Base-by-base conservation (phyloP, 1,139 yeast genomes). In the Geotrichum fermentans region DNA sequence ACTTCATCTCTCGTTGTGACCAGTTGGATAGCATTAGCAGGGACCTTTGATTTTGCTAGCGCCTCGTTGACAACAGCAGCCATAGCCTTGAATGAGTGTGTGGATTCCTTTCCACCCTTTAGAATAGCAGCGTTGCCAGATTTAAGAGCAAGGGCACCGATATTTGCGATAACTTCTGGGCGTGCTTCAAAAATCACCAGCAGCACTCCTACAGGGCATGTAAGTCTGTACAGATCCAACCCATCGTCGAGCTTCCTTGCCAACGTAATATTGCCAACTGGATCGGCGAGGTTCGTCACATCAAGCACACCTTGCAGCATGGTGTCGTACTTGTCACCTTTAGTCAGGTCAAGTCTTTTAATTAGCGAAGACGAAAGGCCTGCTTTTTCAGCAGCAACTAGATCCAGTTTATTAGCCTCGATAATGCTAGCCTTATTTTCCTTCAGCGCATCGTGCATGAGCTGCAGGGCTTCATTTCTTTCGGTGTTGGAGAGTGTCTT, bases 151-250 rank as follows among this genome's bases (percentile, higher is more conserved):
- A 94, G 74, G 0, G 98, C 95, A 11, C 97, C 83, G 61, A 94
- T 92, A 65, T 94, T 94, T 49, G 98, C 98, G 71, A 94, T 92
- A 14, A 94, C 98, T 65, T 94, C 99, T 28, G 99, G 99, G 61
- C 99, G 79, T 36, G 96, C 82, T 69, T 94, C 99, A 64, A 94
- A 94, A 52, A 94, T 94, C 45, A 94, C 90, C 55, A 94, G 73
- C 46, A 94, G 68, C 0, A 89, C 97, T 13, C 99, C 99, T 7
- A 94, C 89, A 14, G 98, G 98, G 28, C 96, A 84, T 4, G 96
- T 83, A 13, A 92, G 76, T 60, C 96, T 73, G 66, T 81, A 84
- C 54, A 94, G 72, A 48, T 82, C 83, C 57, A 94, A 76, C 5
- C 87, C 95, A 43, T 88, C 95, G 65, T 94, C 99, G 36, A 94